These are phyloP conservation scores for Camellia sinensis DNA, from an alignment of 148 eudicot species.

Conservation along the genomic window DNA sequence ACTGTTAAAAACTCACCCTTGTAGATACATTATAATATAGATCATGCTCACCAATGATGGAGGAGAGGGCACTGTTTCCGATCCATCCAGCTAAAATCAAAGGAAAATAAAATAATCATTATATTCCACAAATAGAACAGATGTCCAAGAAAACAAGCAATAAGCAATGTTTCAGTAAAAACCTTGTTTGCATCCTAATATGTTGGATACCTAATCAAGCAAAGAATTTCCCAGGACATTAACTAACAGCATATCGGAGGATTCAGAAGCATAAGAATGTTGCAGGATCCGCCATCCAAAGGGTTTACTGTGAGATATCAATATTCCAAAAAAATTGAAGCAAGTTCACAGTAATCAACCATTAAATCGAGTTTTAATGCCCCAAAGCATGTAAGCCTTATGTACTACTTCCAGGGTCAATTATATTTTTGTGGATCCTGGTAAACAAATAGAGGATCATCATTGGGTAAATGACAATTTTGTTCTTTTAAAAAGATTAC, in stretches of 20 bases:
- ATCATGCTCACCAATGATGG: slow-evolving; percentile 90
- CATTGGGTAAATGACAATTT: no score
- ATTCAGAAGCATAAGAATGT: neutral
- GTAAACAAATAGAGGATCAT: neutral
- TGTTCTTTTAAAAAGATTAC: no score
- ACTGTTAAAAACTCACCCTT: slow-evolving; percentile 52
- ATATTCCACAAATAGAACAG: neutral
- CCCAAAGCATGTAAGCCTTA: neutral
- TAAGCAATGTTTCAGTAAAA: neutral
- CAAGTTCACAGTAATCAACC: no score
- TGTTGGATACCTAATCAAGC: neutral
- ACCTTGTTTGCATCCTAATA: neutral
- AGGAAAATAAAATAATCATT: slow-evolving; percentile 8
- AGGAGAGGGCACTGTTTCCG: slow-evolving; percentile 81
- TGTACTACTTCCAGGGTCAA: neutral
- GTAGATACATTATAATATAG: slow-evolving; percentile 78
- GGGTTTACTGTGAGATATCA: neutral
- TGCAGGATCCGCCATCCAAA: neutral
- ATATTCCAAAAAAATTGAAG: neutral
- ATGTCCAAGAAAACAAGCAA: slow-evolving; percentile 5
- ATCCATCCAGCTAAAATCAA: slow-evolving; percentile 88
- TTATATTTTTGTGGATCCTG: neutral
- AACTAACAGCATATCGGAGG: neutral
- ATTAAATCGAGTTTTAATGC: slow-evolving; percentile 3
- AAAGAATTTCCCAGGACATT: slow-evolving; percentile 4